These are phyloP conservation scores for Panaeolus papilionaceus DNA, from an alignment of 768 basidiomycete species.

Conservation along the genomic window DNA sequence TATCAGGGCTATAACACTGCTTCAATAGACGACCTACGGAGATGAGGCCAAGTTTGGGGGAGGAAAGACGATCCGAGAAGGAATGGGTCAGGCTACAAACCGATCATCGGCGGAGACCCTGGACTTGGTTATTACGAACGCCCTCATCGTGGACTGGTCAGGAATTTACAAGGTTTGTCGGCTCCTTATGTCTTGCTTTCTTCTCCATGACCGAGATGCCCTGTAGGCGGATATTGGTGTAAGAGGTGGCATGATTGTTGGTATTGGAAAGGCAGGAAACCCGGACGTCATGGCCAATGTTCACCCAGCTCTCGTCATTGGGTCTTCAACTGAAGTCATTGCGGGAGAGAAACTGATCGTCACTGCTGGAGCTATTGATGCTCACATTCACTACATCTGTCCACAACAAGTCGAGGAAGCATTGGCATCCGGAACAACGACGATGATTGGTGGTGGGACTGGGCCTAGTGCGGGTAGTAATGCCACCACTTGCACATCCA, in stretches of 20 bases:
- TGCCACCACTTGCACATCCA: constrained; percentile 95
- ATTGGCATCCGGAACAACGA: constrained; percentile 84
- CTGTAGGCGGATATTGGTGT: constrained; percentile 93
- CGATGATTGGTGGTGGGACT: constrained; percentile 95
- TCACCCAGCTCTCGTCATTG: constrained; percentile 74
- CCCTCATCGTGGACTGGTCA: constrained; percentile 92
- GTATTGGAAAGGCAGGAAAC: constrained; percentile 98
- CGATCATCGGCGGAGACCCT: constrained; percentile 69
- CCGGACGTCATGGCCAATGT: constrained; percentile 91
- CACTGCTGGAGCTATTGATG: constrained; percentile 93
- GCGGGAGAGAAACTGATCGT: constrained; percentile 95
- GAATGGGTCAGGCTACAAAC: constrained; percentile 93
- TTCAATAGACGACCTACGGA: constrained; percentile 80
- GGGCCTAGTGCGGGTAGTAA: constrained; percentile 90
- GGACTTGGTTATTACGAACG: constrained; percentile 95
- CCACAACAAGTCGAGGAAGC: constrained; percentile 92
- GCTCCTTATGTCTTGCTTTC: background rate
- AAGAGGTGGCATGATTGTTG: constrained; percentile 79
- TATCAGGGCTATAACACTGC: constrained; percentile 1
- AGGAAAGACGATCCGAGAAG: constrained; percentile 89
- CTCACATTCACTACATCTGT: constrained; percentile 94
- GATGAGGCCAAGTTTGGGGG: constrained; percentile 99
- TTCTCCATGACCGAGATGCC: background rate
- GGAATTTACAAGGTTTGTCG: constrained; percentile 87
- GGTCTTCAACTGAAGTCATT: constrained; percentile 93